Evolutionary conservation across 2,329 filamentous ascomycete species (phyloP), one percentile per base, ranked within the genome.

Genomic region (Verticillium alfalfae): DNA sequence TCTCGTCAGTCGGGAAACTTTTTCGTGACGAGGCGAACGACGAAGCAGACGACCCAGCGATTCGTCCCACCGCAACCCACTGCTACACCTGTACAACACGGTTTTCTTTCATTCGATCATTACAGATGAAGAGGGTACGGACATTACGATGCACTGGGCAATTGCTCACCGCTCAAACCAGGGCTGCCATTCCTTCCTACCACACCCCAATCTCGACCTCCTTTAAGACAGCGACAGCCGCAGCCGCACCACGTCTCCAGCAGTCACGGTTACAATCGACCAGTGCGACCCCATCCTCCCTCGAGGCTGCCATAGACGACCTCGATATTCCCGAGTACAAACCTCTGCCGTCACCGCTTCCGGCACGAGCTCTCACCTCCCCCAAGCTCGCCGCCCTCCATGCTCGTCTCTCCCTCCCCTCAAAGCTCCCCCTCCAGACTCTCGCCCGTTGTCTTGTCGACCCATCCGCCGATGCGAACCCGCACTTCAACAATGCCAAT

Each of bases 381-480:
- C 88, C 93, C 65, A 98, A 97, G 80, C 89, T 99, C 69, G 88
- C 93, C 66, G 93, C 95, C 66, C 86, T 99, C 56, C 93, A 97
- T 76, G 92, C 93, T 69, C 91, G 95, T 75, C 85, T 99, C 64
- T 87, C 87, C 49, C 87, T 99, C 61, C 89, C 93, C 31, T 83
- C 85, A 65, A 91, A 90, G 76, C 84, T 98, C 65, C 94, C 95
- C 39, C 78, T 96, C 63, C 84, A 95, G 79, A 94, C 91, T 5
- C 86, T 99, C 67, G 93, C 92, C 64, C 87, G 94, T 64, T 87
- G 92, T 60, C 87, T 99, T 65, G 85, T 98, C 70, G 91, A 97
- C 74, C 80, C 88, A 37, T 93, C 93, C 22, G 94, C 94, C 64
- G 94, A 98, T 74, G 74, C 84, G 13, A 86, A 92, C 75, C 80